Percentiles rank a stretch among this genome's conserved stretches.
phyloP scores from a whole-genome alignment of 495 filamentous ascomycete genomes.

The Hyphodiscus hymeniophilus region DNA sequence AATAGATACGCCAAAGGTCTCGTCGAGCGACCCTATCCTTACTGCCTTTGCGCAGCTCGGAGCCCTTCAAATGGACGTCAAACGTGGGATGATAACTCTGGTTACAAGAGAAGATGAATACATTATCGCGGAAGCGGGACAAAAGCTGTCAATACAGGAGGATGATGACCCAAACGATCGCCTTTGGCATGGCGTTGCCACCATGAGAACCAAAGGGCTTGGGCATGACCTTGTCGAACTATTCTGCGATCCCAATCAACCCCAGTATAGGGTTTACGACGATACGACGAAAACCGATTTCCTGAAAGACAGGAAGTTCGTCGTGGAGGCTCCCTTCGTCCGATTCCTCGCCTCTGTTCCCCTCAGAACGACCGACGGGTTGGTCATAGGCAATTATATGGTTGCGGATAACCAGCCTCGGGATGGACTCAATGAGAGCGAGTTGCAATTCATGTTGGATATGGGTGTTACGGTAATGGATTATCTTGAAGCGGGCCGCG shows the following conservation, averaged over 20 bases:
- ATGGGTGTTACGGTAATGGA: conserved; percentile 35
- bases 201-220: conserved; percentile 17
- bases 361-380: conserved; percentile 21
- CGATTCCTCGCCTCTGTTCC: conserved; percentile 28
- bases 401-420: conserved; percentile 27
- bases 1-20: not conserved
- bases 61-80: conserved; percentile 28
- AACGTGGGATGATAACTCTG: conserved; percentile 33
- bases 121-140: conserved; percentile 31
- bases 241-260: conserved; percentile 19
- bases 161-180: conserved; percentile 19
- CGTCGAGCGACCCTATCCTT: conserved; percentile 28
- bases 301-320: conserved; percentile 26
- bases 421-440: conserved; percentile 24
- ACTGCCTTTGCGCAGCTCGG: conserved; percentile 38
- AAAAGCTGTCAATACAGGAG: conserved; percentile 19
- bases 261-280: conserved; percentile 23
- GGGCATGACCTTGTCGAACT: conserved; percentile 15
- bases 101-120: conserved; percentile 29
- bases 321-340: conserved; percentile 21
- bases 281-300: conserved; percentile 29
- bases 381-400: conserved; percentile 28
- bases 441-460: conserved; percentile 29
- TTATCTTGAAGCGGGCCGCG: conserved; percentile 32
- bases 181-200: conserved; percentile 21